Percentiles rank a stretch among this genome's conserved stretches.
phyloP scores from a whole-genome alignment of 208 protist species.

The Crithidia sp. region DNA sequence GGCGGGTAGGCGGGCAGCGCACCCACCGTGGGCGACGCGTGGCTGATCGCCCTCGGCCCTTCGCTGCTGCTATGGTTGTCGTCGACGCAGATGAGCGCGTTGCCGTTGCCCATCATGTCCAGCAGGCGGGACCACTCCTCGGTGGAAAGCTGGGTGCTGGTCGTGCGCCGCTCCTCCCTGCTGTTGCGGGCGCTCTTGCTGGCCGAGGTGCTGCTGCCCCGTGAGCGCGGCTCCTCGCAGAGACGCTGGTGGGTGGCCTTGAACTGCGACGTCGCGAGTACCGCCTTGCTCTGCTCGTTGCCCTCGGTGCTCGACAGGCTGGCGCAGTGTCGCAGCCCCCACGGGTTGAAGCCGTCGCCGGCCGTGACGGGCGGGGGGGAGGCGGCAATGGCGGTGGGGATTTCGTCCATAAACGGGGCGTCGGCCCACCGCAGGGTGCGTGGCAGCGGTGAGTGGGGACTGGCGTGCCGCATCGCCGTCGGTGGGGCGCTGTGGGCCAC shows the following conservation, averaged over 20 bases:
- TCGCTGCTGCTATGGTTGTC: neutral
- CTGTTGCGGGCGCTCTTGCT: neutral
- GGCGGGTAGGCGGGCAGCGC: neutral
- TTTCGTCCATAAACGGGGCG: neutral
- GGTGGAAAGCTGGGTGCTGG: constrained; percentile 2
- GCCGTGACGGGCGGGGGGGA: too few species aligned
- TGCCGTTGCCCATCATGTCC: neutral
- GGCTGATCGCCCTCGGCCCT: neutral
- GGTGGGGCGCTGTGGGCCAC: neutral
- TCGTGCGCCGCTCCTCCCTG: constrained; percentile 2
- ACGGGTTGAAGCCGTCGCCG: neutral
- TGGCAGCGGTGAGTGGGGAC: neutral
- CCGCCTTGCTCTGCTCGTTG: constrained; percentile 3
- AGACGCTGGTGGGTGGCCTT: constrained; percentile 10
- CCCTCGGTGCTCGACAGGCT: constrained; percentile 3
- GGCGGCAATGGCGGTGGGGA: neutral
- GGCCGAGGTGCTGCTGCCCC: neutral
- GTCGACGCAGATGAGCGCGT: constrained; percentile 2
- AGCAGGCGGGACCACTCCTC: constrained; percentile 8
- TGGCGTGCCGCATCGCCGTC: constrained; percentile 6
- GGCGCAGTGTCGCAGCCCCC: neutral
- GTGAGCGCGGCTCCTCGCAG: constrained; percentile 4
- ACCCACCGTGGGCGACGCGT: neutral
- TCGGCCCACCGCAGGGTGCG: neutral
- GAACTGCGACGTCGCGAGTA: constrained; percentile 10